These are phyloP conservation scores for Aspergillus hiratsukae DNA, from an alignment of 2,329 filamentous ascomycete species.

Conservation along the genomic window DNA sequence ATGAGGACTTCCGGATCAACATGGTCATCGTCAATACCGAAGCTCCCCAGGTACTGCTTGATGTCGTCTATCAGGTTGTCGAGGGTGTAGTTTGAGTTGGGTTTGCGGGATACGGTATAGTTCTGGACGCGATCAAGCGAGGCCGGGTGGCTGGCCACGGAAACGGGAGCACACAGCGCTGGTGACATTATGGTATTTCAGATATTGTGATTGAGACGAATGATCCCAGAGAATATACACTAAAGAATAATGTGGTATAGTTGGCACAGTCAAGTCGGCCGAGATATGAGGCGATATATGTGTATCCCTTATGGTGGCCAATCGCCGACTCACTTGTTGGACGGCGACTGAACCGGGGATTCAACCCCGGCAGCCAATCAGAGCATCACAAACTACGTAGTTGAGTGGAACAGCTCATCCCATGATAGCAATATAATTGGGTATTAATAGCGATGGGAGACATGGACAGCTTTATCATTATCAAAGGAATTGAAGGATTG, in stretches of 20 bases:
- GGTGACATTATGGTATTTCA: background rate
- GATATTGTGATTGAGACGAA: background rate
- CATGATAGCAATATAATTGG: background rate
- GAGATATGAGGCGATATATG: background rate
- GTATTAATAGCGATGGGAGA: background rate
- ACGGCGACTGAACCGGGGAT: background rate
- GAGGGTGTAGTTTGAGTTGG: slow-evolving; percentile 8
- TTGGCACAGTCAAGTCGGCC: background rate
- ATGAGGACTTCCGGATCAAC: slow-evolving; percentile 24
- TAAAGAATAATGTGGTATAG: background rate
- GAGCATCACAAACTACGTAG: background rate
- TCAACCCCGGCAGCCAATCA: background rate
- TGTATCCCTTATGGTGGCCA: background rate
- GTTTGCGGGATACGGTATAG: background rate
- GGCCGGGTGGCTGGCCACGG: background rate
- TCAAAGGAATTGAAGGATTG: background rate
- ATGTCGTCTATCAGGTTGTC: slow-evolving; percentile 24
- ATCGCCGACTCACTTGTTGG: background rate
- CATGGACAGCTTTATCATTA: background rate
- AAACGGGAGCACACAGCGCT: background rate
- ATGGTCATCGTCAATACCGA: slow-evolving; percentile 23
- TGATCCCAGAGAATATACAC: background rate
- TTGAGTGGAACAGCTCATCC: background rate
- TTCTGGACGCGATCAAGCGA: background rate
- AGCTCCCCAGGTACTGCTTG: slow-evolving; percentile 24